phyloP scores from a whole-genome alignment of 305 asterid genomes.

The Solanum hybrid region DNA sequence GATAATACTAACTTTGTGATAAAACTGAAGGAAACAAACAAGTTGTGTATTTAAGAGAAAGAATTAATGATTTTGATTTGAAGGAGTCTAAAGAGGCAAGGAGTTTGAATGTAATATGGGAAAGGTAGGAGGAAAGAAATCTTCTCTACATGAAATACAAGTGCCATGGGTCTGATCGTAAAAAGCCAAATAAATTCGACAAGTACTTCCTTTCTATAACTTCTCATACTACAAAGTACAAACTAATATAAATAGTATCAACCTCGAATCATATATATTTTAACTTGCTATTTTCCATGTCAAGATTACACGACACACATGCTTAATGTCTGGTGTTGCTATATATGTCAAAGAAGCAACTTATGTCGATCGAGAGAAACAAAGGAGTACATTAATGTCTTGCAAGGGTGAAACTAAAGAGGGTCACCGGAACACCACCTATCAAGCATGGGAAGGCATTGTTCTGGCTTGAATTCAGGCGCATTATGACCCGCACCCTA shows the following conservation, averaged over 20 bases:
- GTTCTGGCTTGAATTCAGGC: not conserved
- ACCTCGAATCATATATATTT: not conserved
- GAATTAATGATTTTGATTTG: not conserved
- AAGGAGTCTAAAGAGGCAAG: not conserved
- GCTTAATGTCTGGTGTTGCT: not conserved
- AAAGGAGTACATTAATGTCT: not conserved
- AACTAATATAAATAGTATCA: not conserved
- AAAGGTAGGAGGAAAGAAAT: not conserved
- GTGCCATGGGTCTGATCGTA: not conserved
- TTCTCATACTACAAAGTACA: not conserved
- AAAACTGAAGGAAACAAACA: not conserved
- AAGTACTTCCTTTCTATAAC: not conserved
- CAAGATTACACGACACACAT: not conserved
- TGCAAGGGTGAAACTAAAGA: not conserved
- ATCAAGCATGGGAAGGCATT: not conserved
- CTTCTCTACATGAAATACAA: not conserved
- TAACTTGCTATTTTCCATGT: not conserved
- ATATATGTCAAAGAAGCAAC: not conserved
- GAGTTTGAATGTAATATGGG: not conserved
- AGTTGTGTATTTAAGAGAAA: not conserved
- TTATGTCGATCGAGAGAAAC: not conserved
- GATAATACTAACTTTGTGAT: not conserved
- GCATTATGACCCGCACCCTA: slow-evolving; percentile 6
- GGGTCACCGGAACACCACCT: not conserved
- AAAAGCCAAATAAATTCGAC: not conserved